Evolutionary conservation across 2,329 filamentous ascomycete species (phyloP).

Genomic region (Gaeumannomyces sp.): DNA sequence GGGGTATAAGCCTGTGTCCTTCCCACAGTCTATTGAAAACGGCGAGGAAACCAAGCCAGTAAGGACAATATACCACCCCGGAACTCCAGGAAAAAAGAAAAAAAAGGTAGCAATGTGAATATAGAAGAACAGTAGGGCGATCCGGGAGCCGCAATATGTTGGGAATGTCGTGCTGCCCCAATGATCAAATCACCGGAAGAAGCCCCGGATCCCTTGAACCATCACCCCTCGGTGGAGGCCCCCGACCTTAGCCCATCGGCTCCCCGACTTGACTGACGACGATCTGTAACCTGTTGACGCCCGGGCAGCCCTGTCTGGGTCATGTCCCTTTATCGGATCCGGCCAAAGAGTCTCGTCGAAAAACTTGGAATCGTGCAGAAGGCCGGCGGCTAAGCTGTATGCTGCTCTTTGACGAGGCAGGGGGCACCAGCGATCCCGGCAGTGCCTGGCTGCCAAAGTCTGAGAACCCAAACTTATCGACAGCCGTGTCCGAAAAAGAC

Average conservation of each 20-base stretch:
- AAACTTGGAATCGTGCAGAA: neutral
- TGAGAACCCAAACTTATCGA: constrained; percentile 1
- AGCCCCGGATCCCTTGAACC: constrained; percentile 35
- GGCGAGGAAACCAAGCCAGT: no score
- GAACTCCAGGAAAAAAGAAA: no score
- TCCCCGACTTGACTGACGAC: constrained; percentile 23
- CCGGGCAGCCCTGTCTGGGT: constrained; percentile 14
- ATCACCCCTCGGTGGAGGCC: constrained; percentile 31
- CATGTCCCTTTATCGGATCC: constrained; percentile 22
- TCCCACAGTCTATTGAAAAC: no score
- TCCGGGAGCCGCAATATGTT: no score
- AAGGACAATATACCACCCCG: no score
- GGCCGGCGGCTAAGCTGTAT: constrained; percentile 12
- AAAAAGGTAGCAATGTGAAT: no score
- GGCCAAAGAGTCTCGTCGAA: constrained; percentile 3
- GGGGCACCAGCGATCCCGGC: constrained; percentile 10
- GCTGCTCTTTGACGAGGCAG: constrained; percentile 19
- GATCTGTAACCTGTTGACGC: constrained; percentile 6
- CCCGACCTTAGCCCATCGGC: constrained; percentile 31
- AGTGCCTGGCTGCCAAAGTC: neutral
- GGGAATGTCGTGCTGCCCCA: no score
- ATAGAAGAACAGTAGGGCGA: no score
- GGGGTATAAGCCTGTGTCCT: no score
- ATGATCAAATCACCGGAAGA: constrained; percentile 32
- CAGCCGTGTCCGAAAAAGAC: constrained; percentile 5